A percentile compares a stretch with the other conserved stretches of the same genome.
These are phyloP conservation scores for Aspergillus ochraceoroseus DNA, from an alignment of 2,329 filamentous ascomycete species.

Conservation along the genomic window DNA sequence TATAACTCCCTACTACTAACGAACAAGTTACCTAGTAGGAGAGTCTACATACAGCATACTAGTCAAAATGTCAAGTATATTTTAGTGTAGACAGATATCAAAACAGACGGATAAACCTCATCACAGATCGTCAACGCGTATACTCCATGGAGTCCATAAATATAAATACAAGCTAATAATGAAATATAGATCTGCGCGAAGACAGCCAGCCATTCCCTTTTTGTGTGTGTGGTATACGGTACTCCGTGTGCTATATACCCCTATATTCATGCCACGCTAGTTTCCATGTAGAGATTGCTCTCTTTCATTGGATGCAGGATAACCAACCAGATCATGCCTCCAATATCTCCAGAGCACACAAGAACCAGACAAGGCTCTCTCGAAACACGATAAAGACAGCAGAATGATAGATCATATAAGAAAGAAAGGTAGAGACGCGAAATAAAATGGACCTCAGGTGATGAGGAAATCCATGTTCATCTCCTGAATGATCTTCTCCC, in stretches of 20 bases:
- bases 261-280: background rate
- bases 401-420: no score
- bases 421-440: no score
- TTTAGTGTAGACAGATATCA: no score
- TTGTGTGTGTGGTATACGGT: slow-evolving; percentile 5
- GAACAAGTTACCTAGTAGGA: no score
- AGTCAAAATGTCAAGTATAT: no score
- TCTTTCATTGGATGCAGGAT: slow-evolving; percentile 5
- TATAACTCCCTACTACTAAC: no score
- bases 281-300: background rate
- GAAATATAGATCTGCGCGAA: background rate
- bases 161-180: slow-evolving; percentile 16
- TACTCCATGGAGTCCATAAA: slow-evolving; percentile 12
- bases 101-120: slow-evolving; percentile 8
- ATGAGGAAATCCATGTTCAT: slow-evolving; percentile 59
- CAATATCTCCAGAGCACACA: no score
- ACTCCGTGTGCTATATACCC: slow-evolving; percentile 1
- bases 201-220: background rate
- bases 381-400: no score
- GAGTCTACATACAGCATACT: no score
- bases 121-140: slow-evolving; percentile 12
- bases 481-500: slow-evolving; percentile 56
- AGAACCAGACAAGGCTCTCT: no score
- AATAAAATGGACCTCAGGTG: slow-evolving; percentile 41
- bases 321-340: slow-evolving; percentile 2